These are phyloP conservation scores for Phlebiopsis flavidoalba DNA, from an alignment of 768 basidiomycete species.

Conservation along the genomic window DNA sequence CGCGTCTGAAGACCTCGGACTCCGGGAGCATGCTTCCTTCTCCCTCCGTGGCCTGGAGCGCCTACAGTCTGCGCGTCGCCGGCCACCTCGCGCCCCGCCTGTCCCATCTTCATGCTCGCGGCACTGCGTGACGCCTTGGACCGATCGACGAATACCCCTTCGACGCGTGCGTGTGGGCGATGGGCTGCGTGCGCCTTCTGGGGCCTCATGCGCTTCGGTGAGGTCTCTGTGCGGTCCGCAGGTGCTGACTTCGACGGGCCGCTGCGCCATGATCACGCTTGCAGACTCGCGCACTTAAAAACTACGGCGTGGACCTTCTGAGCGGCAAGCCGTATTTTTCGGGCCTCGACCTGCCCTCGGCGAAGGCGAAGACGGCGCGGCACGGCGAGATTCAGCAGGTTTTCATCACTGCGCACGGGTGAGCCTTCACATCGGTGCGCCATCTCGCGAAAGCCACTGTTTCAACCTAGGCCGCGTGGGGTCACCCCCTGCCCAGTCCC, in stretches of 20 bases:
- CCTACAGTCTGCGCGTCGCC: slow-evolving; percentile 13
- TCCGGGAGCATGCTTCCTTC: too few species aligned
- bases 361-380: slow-evolving; percentile 34
- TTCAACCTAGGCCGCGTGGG: slow-evolving; percentile 24
- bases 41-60: slow-evolving; percentile 27
- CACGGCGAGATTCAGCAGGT: slow-evolving; percentile 29
- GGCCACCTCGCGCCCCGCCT: slow-evolving; percentile 26
- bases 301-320: too few species aligned
- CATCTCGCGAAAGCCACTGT: slow-evolving; percentile 29
- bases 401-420: slow-evolving; percentile 19
- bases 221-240: slow-evolving; percentile 27
- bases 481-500: slow-evolving; percentile 23
- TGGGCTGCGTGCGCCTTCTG: slow-evolving; percentile 33
- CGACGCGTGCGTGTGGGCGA: slow-evolving; percentile 37
- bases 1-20: too few species aligned
- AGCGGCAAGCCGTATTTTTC: slow-evolving; percentile 24
- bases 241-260: slow-evolving; percentile 15
- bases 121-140: slow-evolving; percentile 18
- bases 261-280: too few species aligned
- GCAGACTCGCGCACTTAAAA: slow-evolving; percentile 20
- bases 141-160: slow-evolving; percentile 27
- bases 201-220: slow-evolving; percentile 35
- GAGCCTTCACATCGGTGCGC: too few species aligned
- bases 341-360: slow-evolving; percentile 27
- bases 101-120: slow-evolving; percentile 28